Base-by-base conservation (phyloP, 495 filamentous ascomycete species). In the Oidiodendron maius region DNA sequence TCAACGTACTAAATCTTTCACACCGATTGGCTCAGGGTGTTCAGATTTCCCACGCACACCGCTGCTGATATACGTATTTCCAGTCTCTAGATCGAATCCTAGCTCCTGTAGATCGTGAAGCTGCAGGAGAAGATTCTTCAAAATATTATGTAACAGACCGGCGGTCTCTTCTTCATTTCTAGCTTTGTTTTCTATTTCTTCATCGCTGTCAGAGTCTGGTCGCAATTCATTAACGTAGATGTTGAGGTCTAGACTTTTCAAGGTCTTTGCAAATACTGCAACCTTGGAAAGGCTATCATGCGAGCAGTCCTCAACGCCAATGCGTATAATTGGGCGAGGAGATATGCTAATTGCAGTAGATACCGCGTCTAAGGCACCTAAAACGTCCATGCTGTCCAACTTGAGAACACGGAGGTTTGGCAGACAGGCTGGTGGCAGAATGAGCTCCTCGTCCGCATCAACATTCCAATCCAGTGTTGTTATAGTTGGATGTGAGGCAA, bases 21-120 rank as follows among this genome's bases (percentile, higher is more conserved):
- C 41, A 44, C 32, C 41, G 22, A 44, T 44, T 13, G 41, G 41
- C 9, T 44, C 24, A 11, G 41, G 21, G 18, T 44, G 3, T 12
- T 9, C 24, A 25, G 8, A 44, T 12, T 41, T 24, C 23, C 12
- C 40, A 9, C 32, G n/a, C n/a, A n/a, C 24, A 16, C 18, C 41
- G 17, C 3, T 15, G 10, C 20, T 5, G 3, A n/a, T 28, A 44
- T 23, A 26, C 2, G n/a, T 25, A 4, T 28, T 44, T 4, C 21
- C 8, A 16, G 41, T 44, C 9, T 44, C 41, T 13, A 44, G 41
- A 28, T 25, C 8, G 9, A 44, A 5, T 15, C 11, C 41, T 13
- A 44, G 21, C 41, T 44, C 41, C 15, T 44, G 41, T 16, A 44
- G n/a, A 9, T 15, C 41, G 9, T 4, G 20, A 8, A 44, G 23